Base-by-base conservation (phyloP, 2,329 filamentous ascomycete genomes). In the Polychaeton citri region DNA sequence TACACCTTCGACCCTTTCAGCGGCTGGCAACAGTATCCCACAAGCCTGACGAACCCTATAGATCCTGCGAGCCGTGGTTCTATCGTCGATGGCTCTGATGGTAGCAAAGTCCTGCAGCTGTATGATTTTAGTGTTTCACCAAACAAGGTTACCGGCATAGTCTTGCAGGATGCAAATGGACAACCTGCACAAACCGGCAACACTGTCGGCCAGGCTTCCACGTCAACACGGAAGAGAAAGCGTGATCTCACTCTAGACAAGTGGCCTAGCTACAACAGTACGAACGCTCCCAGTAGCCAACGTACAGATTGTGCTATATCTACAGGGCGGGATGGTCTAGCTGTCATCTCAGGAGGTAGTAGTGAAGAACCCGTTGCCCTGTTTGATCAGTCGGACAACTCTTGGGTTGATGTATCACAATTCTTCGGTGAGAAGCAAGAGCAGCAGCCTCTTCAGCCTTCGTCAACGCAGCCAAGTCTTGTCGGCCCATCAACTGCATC, bases 221-320 rank as follows among this genome's bases (percentile, higher is more conserved):
- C 45, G 12, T 44, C 44, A 12, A 44, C 57, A 30, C 62, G 61
- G 34, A 58, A 55, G 42, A 50, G 50, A 40, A 72, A 65, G 52
- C 59, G 71, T 43, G 63, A 67, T 12, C 57, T 82, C 19, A 76
- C 74, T 1, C 53, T 77, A 18, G 62, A 61, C 16, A 64, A 76
- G 49, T 92, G 84, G 75, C 86, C 87, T 2, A 51, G 66, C 3
- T 95, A 95, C 59, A 87, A 95, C 59, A 68, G 64, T 35, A 80
- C 77, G 1, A 59, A 78, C 30, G 87, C 81, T 0, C 81, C 87
- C 0, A 71, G 61, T 1, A 64, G 60, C 6, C 74, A 67, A 5
- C 71, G 86, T 44, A 66, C 66, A n/a, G 72, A 75, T 32, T 92
- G 76, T 51, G 79, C 82, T 0, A 56, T 93, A 12, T 81, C 86